Base-by-base conservation (phyloP, 2,329 filamentous ascomycete genomes). In the Nakataea oryzae region DNA sequence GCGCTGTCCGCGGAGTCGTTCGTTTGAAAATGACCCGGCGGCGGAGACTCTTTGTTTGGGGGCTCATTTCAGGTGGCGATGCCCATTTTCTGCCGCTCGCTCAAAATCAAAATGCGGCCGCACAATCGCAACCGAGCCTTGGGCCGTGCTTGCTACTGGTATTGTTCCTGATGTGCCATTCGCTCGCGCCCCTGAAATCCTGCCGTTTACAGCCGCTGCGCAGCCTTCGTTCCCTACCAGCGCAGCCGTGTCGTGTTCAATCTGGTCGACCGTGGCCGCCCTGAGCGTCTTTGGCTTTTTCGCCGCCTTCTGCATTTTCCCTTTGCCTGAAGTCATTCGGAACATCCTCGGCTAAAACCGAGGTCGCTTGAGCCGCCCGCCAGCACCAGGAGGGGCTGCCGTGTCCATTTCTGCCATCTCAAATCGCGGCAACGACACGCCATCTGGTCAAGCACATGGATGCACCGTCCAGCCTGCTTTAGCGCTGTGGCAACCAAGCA, bases 11-110 rank as follows among this genome's bases (percentile, higher is more conserved):
- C 30, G 47, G 47, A 6, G 59, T 61, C n/a, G 59, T 61, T 30
- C 59, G 57, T 17, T 21, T 27, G 34, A 61, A 61, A 34, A 47
- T 57, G 30, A 55, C 47, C 30, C 54, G 50, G 54, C 59, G 59
- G 59, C 59, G 59, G 50, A 34, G 34, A 21, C 34, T 61, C 54
- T 61, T 61, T 61, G 59, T 57, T 29, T 41, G 59, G n/a, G 54
- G 29, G 30, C 50, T 41, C 59, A 61, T 61, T 29, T 61, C 59
- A 61, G 27, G 50, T 30, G 55, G 17, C 9, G 28, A 34, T 34
- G 50, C n/a, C 14, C 59, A n/a, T 26, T 60, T 55, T 41, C 41
- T 28, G 59, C 28, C 50, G 47, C 17, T 17, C n/a, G 54, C 28
- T 28, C 41, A 50, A 50, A 50, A 27, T 11, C 34, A 21, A 26